Percentiles rank a stretch among this genome's conserved stretches.
phyloP scores from a whole-genome alignment of 2,329 filamentous ascomycete genomes.

The Knufia fluminis region DNA sequence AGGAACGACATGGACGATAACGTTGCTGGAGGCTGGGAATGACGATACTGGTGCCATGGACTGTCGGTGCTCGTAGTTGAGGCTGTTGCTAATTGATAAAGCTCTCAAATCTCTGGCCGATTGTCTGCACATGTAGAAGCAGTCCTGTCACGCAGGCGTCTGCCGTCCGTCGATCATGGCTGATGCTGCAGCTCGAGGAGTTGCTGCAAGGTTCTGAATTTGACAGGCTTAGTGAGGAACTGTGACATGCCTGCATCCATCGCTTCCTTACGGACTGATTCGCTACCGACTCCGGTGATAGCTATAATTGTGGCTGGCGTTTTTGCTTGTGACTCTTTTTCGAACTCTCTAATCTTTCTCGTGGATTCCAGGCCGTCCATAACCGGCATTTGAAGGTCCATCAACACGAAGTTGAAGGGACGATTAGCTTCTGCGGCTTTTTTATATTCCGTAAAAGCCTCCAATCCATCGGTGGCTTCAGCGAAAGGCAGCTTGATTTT shows the following conservation, averaged over 20 bases:
- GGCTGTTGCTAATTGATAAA: too few species aligned
- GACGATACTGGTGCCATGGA: too few species aligned
- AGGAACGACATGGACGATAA: too few species aligned
- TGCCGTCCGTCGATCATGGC: too few species aligned
- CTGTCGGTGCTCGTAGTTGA: too few species aligned
- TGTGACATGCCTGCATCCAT: constrained; percentile 36
- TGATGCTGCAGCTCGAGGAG: constrained; percentile 23
- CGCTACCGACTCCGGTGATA: constrained; percentile 33
- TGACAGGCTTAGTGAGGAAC: constrained; percentile 40
- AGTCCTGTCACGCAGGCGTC: too few species aligned
- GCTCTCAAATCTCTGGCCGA: too few species aligned
- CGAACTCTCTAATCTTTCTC: constrained; percentile 36
- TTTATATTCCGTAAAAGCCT: constrained; percentile 34
- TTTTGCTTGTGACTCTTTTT: constrained; percentile 28
- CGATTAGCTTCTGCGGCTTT: constrained; percentile 21
- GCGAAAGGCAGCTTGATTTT: constrained; percentile 30
- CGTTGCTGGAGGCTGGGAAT: too few species aligned
- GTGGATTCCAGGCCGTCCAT: constrained; percentile 42
- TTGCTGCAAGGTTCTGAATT: constrained; percentile 35
- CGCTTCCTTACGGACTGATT: constrained; percentile 37
- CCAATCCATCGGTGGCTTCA: constrained; percentile 35
- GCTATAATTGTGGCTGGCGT: constrained; percentile 35
- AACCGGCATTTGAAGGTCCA: constrained; percentile 42
- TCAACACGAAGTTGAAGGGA: constrained; percentile 38
- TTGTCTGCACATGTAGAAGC: too few species aligned